phyloP scores from a whole-genome alignment of 139 green algal genomes.

The Picochlorum sp. region DNA sequence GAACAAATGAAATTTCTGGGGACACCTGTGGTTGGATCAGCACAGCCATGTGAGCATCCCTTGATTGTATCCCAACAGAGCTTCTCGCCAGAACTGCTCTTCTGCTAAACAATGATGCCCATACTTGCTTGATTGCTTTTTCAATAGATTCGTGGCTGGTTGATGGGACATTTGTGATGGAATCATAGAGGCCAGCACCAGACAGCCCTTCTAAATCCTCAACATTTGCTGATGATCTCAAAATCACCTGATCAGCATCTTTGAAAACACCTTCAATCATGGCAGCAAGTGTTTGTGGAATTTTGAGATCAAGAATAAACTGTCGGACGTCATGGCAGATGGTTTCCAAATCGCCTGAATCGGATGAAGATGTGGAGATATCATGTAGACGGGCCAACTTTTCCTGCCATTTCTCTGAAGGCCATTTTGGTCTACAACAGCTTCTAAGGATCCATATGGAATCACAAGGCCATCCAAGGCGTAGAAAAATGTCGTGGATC shows the following conservation, averaged over 20 bases:
- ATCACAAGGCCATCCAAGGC: conserved; percentile 57
- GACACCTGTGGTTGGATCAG: conserved; percentile 73
- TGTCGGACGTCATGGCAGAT: conserved; percentile 37
- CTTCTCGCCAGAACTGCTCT: conserved; percentile 73
- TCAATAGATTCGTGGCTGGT: conserved; percentile 38
- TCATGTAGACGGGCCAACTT: conserved; percentile 36
- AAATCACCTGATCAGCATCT: conserved; percentile 39
- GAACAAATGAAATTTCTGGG: conserved; percentile 70
- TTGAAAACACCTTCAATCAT: conserved; percentile 17
- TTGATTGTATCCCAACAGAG: conserved; percentile 50
- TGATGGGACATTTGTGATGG: conserved; percentile 55
- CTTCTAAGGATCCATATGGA: conserved; percentile 89
- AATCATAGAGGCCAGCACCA: conserved; percentile 91
- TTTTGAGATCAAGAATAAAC: conserved; percentile 26
- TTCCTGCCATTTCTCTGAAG: conserved; percentile 20
- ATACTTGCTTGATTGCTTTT: conserved; percentile 65
- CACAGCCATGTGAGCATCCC: conserved; percentile 78
- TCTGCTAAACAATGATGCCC: conserved; percentile 82
- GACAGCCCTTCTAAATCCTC: conserved; percentile 80
- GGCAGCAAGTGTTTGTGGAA: conserved; percentile 7
- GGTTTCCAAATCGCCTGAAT: conserved; percentile 30
- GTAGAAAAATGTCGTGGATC: conserved; percentile 33
- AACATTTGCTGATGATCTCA: conserved; percentile 83
- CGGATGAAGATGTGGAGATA: background rate
- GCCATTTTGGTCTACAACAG: conserved; percentile 25